A percentile compares a stretch with the other conserved stretches of the same genome.
Evolutionary conservation across 2,329 filamentous ascomycete species (phyloP).

Genomic region (Talaromyces sp.): DNA sequence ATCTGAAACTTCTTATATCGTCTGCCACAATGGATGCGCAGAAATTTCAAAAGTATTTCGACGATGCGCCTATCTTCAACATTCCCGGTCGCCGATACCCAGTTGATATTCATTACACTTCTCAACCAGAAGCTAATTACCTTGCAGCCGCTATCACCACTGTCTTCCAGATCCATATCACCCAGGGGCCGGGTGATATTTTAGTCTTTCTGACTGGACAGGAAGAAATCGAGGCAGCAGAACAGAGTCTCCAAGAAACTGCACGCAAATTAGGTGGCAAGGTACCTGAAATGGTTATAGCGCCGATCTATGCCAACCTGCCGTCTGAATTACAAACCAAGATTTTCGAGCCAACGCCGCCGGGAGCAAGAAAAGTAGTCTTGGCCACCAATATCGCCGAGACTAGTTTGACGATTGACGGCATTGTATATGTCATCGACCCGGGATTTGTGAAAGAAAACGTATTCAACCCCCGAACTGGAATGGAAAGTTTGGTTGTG

Average conservation of each 20-base stretch:
- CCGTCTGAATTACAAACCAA: slow-evolving; percentile 85
- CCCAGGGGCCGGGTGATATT: slow-evolving; percentile 79
- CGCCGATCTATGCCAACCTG: slow-evolving; percentile 90
- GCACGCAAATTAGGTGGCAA: slow-evolving; percentile 78
- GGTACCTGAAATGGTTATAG: slow-evolving; percentile 80
- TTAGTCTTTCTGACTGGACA: slow-evolving; percentile 92
- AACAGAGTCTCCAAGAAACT: slow-evolving; percentile 78
- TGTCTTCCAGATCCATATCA: slow-evolving; percentile 90
- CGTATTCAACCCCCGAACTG: slow-evolving; percentile 81
- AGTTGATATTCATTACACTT: slow-evolving; percentile 87
- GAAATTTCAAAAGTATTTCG: slow-evolving; percentile 88
- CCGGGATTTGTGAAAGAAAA: slow-evolving; percentile 95
- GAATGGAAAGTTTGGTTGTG: slow-evolving; percentile 87
- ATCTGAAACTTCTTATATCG: slow-evolving; percentile 85
- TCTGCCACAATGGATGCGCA: slow-evolving; percentile 92
- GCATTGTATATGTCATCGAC: slow-evolving; percentile 93
- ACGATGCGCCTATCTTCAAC: slow-evolving; percentile 88
- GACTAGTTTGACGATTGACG: slow-evolving; percentile 90
- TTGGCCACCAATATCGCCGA: slow-evolving; percentile 96
- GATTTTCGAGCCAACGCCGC: slow-evolving; percentile 90
- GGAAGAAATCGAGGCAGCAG: slow-evolving; percentile 88
- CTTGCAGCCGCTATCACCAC: slow-evolving; percentile 86
- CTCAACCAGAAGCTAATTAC: slow-evolving; percentile 89
- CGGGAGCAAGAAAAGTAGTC: slow-evolving; percentile 81
- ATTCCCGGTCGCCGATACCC: slow-evolving; percentile 85